Conservation (phyloP, 2,329 filamentous ascomycete genomes). For the Akanthomyces lecanii region DNA sequence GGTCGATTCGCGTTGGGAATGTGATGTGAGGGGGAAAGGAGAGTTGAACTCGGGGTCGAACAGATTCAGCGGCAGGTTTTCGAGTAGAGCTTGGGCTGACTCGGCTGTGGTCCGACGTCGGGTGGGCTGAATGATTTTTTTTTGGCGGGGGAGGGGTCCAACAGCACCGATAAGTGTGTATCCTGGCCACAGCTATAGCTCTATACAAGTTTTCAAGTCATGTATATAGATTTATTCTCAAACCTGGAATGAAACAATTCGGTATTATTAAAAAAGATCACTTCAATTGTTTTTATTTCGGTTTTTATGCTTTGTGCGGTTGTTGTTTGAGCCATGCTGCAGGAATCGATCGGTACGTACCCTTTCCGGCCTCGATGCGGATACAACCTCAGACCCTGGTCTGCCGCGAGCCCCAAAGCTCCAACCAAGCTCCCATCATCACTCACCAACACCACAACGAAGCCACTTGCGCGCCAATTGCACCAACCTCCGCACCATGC, state of each 20-base stretch:
- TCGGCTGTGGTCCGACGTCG: not conserved
- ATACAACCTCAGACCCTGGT: not conserved
- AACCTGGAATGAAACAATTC: no score
- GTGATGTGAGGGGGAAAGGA: conserved; percentile 58
- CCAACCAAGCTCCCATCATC: not conserved
- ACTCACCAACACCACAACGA: not conserved
- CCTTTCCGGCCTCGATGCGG: not conserved
- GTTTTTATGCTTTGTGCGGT: not conserved
- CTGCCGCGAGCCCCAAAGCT: not conserved
- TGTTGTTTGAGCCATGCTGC: no score
- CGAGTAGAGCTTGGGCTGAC: not conserved
- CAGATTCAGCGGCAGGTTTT: conserved; percentile 23
- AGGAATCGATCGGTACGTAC: not conserved
- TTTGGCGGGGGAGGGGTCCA: conserved; percentile 2
- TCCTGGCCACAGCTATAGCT: no score
- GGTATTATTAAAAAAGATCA: no score
- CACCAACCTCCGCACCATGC: not conserved
- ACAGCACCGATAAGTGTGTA: not conserved
- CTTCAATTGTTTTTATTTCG: no score
- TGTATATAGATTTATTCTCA: no score
- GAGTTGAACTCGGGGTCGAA: conserved; percentile 63
- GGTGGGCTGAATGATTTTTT: not conserved
- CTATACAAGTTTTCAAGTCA: no score
- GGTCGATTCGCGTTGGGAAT: not conserved
- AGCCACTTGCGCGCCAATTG: not conserved